Evolutionary conservation across 2,329 filamentous ascomycete genomes (phyloP), one percentile per base, ranked within the genome.

Genomic region (Geoglossum cookeanum): DNA sequence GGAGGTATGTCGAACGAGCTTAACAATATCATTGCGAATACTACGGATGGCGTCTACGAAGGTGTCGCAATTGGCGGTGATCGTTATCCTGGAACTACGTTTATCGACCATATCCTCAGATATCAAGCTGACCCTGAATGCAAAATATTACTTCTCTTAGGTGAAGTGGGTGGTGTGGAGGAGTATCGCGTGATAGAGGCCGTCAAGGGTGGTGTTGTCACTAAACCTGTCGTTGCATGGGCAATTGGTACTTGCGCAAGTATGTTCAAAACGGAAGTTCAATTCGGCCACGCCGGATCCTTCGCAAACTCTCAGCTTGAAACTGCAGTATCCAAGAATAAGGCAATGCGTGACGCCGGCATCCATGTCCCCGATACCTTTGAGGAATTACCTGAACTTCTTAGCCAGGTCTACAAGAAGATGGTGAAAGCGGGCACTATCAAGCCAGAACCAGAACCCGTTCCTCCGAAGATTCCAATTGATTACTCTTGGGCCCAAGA

Each of bases 1-100:
- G 92, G 92, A 70, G 92, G 92, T 76, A 98, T 98, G 92, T 97
- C 92, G 74, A 98, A 98, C 80, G 92, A 98, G 79, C 77, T 98
- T 68, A 98, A 98, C 85, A 98, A 98, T 83, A 97, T 98, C 73
- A 86, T 98, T 68, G 81, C 90, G 59, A 85, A 95, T 72, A 94
- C 80, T 73, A 96, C 92, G 67, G 89, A 98, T 71, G 92, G 92
- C 80, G 92, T 98, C 58, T 91, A 94, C 73, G 92, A 98, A 80
- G 92, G 92, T 83, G 86, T 98, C 68, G 92, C 92, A 71, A 98
- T 98, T 75, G 92, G 92, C 75, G 92, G 92, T 83, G 92, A 98
- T 75, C 81, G 92, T 73, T 98, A 98, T 73, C 92, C 92, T 62
- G 91, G 92, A 70, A 98, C 92, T 69, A 97, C 92, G 62, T 98